phyloP scores from a whole-genome alignment of 805 yeast species.

The Diddensiella caesifluorescens region DNA sequence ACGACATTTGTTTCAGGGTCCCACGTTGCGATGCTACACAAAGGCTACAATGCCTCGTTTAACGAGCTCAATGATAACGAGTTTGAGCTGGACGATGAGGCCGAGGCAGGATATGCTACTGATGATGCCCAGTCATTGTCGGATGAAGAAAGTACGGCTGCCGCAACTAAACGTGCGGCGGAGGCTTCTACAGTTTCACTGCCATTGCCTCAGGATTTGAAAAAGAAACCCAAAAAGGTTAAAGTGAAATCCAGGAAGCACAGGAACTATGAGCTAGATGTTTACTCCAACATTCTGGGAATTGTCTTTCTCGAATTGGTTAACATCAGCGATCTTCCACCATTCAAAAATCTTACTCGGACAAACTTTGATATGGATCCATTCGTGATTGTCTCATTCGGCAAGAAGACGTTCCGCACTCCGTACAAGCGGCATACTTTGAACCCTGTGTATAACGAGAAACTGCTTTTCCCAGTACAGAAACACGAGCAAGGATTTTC shows the following conservation, averaged over 20 bases:
- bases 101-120: background rate
- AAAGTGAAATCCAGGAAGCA: slow-evolving; percentile 1
- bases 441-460: slow-evolving; percentile 77
- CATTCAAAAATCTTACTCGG: slow-evolving; percentile 60
- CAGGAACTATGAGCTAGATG: slow-evolving; percentile 21
- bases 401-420: slow-evolving; percentile 80
- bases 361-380: slow-evolving; percentile 95
- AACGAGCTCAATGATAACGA: slow-evolving; percentile 8
- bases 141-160: background rate
- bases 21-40: background rate
- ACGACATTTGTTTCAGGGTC: slow-evolving; percentile 5
- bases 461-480: slow-evolving; percentile 70
- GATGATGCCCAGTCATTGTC: slow-evolving; percentile 1
- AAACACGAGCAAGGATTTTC: slow-evolving; percentile 61
- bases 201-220: background rate
- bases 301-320: slow-evolving; percentile 71
- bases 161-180: background rate
- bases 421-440: slow-evolving; percentile 77
- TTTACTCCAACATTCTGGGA: slow-evolving; percentile 42
- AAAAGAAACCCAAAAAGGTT: slow-evolving; percentile 2
- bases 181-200: background rate
- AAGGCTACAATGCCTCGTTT: background rate
- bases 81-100: background rate
- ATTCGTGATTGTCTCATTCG: slow-evolving; percentile 85
- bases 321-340: slow-evolving; percentile 73